Conservation (phyloP, 257 asterid genomes). For the Gentiana straminea region DNA sequence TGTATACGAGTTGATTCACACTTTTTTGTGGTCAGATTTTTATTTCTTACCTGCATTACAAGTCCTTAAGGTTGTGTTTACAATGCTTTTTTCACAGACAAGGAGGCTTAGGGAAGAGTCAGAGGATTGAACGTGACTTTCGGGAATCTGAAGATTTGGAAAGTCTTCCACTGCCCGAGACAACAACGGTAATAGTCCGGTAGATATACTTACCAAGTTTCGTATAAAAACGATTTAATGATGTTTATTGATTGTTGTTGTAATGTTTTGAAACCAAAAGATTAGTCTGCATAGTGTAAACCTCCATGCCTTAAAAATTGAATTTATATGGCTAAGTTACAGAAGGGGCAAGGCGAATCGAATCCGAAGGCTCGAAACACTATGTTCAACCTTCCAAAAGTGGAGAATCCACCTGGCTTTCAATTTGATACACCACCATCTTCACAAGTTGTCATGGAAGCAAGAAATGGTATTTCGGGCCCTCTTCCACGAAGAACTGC, state of each 20-base stretch:
- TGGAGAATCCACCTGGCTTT: slow-evolving; percentile 25
- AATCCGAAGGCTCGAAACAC: slow-evolving; percentile 40
- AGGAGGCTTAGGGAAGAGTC: slow-evolving; percentile 45
- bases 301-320: not conserved
- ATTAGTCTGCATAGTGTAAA: not conserved
- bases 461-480: slow-evolving; percentile 22
- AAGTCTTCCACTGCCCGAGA: slow-evolving; percentile 34
- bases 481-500: slow-evolving; percentile 27
- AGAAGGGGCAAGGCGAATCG: slow-evolving; percentile 45
- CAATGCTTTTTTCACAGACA: slow-evolving; percentile 27
- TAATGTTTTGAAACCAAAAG: no score
- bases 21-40: no score
- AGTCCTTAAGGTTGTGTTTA: no score
- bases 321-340: slow-evolving; percentile 11
- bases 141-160: slow-evolving; percentile 38
- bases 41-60: no score
- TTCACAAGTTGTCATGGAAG: slow-evolving; percentile 23
- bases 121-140: slow-evolving; percentile 26
- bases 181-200: no score
- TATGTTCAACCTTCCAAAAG: slow-evolving; percentile 25
- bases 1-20: no score
- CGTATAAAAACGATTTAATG: no score
- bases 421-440: slow-evolving; percentile 23
- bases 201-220: no score
- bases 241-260: no score